A percentile compares a stretch with the other conserved stretches of the same genome.
Evolutionary conservation across 192 early-diverging fungal genomes (phyloP).

Genomic region (Linnemannia schmuckeri): DNA sequence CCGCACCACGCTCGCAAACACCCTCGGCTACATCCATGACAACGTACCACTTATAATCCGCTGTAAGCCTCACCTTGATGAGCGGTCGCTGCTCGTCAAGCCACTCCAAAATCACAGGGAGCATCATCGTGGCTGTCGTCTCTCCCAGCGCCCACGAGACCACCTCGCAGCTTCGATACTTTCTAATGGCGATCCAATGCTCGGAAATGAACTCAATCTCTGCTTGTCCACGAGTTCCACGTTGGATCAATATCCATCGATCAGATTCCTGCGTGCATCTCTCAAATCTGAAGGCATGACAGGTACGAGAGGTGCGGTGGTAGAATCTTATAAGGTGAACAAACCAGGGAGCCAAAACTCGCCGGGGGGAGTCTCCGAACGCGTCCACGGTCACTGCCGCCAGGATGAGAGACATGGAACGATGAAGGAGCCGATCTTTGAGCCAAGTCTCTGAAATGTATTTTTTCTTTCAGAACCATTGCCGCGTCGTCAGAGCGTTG

Average conservation of each 20-base stretch:
- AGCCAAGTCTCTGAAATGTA: not conserved
- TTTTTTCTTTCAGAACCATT: not conserved
- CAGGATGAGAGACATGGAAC: not conserved
- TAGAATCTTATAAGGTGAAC: not conserved
- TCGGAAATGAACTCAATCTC: not conserved
- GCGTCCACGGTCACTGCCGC: not conserved
- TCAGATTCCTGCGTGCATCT: not conserved
- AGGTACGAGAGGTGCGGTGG: not conserved
- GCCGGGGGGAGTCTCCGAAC: not conserved
- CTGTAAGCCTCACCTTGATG: not conserved
- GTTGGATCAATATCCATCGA: not conserved
- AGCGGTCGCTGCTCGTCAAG: not conserved
- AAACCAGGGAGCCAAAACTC: not conserved
- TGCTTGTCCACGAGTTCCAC: not conserved
- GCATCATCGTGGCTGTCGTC: not conserved
- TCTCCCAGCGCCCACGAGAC: not conserved
- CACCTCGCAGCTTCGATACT: not conserved
- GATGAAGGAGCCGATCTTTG: not conserved
- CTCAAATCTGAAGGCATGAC: not conserved
- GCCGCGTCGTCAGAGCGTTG: not conserved
- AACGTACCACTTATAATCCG: not conserved
- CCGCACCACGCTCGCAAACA: not conserved
- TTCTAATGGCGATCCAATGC: not conserved
- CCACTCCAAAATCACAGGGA: not conserved
- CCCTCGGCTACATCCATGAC: not conserved